Base-by-base conservation (phyloP, 202 grass and related monocot species). In the Schoenoplectus triqueter region DNA sequence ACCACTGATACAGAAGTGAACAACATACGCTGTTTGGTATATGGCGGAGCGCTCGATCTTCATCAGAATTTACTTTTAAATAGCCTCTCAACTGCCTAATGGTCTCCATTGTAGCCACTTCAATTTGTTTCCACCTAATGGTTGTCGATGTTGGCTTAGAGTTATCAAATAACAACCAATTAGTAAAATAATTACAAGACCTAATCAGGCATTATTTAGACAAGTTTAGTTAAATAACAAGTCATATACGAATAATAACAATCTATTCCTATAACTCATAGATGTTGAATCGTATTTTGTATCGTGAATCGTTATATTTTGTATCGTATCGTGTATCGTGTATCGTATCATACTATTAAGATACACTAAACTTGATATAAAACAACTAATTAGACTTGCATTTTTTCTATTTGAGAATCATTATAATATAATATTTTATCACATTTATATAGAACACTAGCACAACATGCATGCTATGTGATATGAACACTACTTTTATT, bases 21-120 rank as follows among this genome's bases (percentile, higher is more conserved):
- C 19, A 65, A 42, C 64, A 85, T 51, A n/a, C 64, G 72, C 18
- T 63, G 31, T 44, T 78, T 70, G 3, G 82, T 63, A 10, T 67
- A n/a, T 50, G 64, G 65, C 56, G 74, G 42, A 85, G 42, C 6
- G 13, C 39, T 7, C 20, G 55, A 73, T 89, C 83, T 31, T 81
- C 87, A 3, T 61, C 66, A 64, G 82, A 48, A 42, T 71, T 64
- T 18, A 85, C 45, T 59, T 81, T 81, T n/a, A 75, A 75, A 69
- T 85, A 88, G 4, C 87, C 87, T 74, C 64, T 85, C 45, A 84
- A 85, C 39, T 66, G 69, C 66, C 78, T 85, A 78, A 84, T 42
- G 48, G 52, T 21, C 40, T 88, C 81, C 86, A 88, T 88, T 46
- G 45, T 39, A 64, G 9, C n/a, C 1, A 19, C 18, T 66, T 64